Base-by-base conservation (phyloP, 768 basidiomycete species). In the Lyophyllum shimeji region DNA sequence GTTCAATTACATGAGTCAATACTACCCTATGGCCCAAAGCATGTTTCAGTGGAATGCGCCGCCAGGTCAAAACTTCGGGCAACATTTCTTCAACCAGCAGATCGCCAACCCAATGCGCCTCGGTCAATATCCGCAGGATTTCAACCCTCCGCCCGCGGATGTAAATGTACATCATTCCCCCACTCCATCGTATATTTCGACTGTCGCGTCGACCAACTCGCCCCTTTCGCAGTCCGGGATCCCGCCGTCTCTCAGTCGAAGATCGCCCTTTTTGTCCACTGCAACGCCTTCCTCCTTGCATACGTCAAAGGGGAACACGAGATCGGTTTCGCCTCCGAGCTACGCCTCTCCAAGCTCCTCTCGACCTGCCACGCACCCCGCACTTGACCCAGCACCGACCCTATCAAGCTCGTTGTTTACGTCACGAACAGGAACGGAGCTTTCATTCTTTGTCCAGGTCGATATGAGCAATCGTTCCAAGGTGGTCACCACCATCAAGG, bases 391-490 rank as follows among this genome's bases (percentile, higher is more conserved):
- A 53, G 52, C 51, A 17, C 45, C 61, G n/a, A 53, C 56, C 53
- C 58, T 54, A 39, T 50, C 44, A 18, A 65, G 65, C 23, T 69
- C 72, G 43, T 63, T 87, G 21, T 87, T 89, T 54, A 67, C 64
- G 21, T 69, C 69, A 0, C 65, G 67, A 21, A 63, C 70, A 31
- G 86, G 82, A 2, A 62, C 69, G 49, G 71, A 78, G 0, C 62
- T 84, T 45, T 66, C 71, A 12, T 89, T 90, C 60, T 88, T 82
- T 60, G 84, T 90, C 33, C 86, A 88, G 64, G 73, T 89, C n/a
- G 86, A 86, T 60, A 72, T 86, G 0, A 76, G 77, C 43, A 80
- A 82, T 48, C 76, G 88, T 21, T 69, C 73, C 15, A 67, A 72
- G 0, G 64, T 85, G 24, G 76, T 86, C 21, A 71, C 71, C 44